Evolutionary conservation across 371 early-diverging fungal genomes (phyloP), one percentile per base, ranked within the genome.

Genomic region (Apophysomyces ossiformis): DNA sequence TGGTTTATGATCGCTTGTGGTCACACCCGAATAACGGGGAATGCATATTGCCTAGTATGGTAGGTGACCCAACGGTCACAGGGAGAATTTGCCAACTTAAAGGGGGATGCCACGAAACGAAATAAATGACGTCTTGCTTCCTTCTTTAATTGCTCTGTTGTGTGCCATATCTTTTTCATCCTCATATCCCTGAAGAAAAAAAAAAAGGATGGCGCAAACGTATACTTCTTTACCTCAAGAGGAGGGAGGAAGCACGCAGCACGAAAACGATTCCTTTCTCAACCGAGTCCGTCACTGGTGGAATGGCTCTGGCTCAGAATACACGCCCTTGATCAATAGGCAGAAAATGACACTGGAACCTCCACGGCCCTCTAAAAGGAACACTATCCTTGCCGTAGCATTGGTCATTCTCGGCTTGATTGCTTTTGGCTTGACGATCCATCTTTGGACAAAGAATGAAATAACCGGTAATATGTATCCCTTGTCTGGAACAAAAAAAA

Each of bases 301-400:
- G 69, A 35, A 61, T 4, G 50, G 60, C 6, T 18, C 21, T 5
- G 37, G 16, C 1, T 50, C 67, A 9, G 81, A 77, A 58, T 58
- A 43, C 45, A 70, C 76, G 18, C 78, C 81, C 7, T 61, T 81
- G 39, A 65, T 81, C 46, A 74, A 81, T 45, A 58, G 75, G 35
- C 62, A 71, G 16, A 56, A 71, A 18, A 78, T 77, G 78, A 81
- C 76, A 4, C 39, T 81, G 8, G 76, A 81, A 38, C 73, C 81
- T 58, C 81, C 81, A 15, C 58, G 67, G 38, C 61, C 61, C 36
- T 67, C 68, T 8, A 54, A 63, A n/a, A 15, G 62, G 9, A 69
- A 73, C 16, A 45, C 72, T 12, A 64, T 69, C 36, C 38, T 75
- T 26, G 70, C 63, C 15, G 61, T 74, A 1, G 65, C 69, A 8